Evolutionary conservation across 2,329 filamentous ascomycete genomes (phyloP).

Genomic region (Magnaporthiopsis incrustans): DNA sequence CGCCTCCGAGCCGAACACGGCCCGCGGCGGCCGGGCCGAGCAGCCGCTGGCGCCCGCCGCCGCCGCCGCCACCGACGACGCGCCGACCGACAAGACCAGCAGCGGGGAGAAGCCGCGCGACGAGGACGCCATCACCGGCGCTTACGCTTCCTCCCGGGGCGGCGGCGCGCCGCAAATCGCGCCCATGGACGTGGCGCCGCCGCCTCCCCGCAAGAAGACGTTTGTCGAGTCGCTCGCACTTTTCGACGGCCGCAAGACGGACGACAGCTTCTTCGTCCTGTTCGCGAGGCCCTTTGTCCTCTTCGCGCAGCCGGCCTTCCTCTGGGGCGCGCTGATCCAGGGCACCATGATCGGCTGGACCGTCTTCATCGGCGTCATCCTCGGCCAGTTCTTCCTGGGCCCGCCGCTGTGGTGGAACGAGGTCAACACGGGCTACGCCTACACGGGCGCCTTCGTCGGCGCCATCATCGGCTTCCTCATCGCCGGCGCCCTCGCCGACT

Average conservation of each 20-base stretch:
- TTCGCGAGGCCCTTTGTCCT: slow-evolving; percentile 71
- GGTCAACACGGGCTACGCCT: slow-evolving; percentile 76
- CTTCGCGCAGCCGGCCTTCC: slow-evolving; percentile 74
- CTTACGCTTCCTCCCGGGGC: neutral
- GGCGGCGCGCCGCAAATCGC: slow-evolving; percentile 5
- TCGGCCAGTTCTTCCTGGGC: slow-evolving; percentile 74
- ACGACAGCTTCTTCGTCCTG: slow-evolving; percentile 62
- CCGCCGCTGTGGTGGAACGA: slow-evolving; percentile 77
- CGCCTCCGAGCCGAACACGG: too few relatives aligned
- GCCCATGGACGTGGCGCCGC: slow-evolving; percentile 9
- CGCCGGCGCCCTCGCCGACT: slow-evolving; percentile 68
- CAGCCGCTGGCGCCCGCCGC: neutral
- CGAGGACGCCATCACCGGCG: neutral
- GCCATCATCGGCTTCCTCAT: slow-evolving; percentile 69
- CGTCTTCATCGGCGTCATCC: slow-evolving; percentile 78
- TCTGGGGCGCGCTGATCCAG: slow-evolving; percentile 75
- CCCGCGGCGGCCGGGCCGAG: too few relatives aligned
- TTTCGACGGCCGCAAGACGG: slow-evolving; percentile 76
- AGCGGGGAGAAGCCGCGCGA: slow-evolving; percentile 9
- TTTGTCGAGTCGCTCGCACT: slow-evolving; percentile 54
- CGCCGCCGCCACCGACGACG: neutral
- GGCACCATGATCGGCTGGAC: slow-evolving; percentile 89
- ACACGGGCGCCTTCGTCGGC: slow-evolving; percentile 78
- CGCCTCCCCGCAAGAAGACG: slow-evolving; percentile 41
- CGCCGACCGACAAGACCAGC: neutral